These are phyloP conservation scores for Scorias spongiosa DNA, from an alignment of 2,329 filamentous ascomycete species.

Conservation along the genomic window DNA sequence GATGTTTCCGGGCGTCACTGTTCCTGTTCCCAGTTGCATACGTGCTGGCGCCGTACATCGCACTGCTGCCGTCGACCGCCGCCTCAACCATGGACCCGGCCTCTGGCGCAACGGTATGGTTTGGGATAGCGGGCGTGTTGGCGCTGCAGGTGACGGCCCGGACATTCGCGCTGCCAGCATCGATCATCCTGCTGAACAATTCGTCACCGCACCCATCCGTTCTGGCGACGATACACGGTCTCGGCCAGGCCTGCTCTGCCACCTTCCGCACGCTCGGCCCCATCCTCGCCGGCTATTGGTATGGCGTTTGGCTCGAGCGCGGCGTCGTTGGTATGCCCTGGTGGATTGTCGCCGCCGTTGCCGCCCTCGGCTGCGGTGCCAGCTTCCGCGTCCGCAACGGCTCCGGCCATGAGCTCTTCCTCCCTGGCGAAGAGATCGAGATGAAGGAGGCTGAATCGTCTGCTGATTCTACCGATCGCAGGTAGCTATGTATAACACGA, in stretches of 20 bases:
- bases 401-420: slow-evolving; percentile 43
- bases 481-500: slow-evolving; percentile 5
- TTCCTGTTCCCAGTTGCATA: slow-evolving; percentile 59
- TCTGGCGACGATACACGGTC: slow-evolving; percentile 43
- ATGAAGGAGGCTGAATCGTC: slow-evolving; percentile 12
- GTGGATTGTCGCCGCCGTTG: slow-evolving; percentile 41
- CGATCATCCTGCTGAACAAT: slow-evolving; percentile 44
- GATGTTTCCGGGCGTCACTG: slow-evolving; percentile 52
- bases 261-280: slow-evolving; percentile 42
- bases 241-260: slow-evolving; percentile 41
- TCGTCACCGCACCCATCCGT: slow-evolving; percentile 40
- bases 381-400: slow-evolving; percentile 51
- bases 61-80: slow-evolving; percentile 44
- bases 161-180: slow-evolving; percentile 48
- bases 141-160: slow-evolving; percentile 56
- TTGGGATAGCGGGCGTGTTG: slow-evolving; percentile 47
- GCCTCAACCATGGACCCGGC: slow-evolving; percentile 33
- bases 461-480: slow-evolving; percentile 16
- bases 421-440: slow-evolving; percentile 32
- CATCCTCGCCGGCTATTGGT: slow-evolving; percentile 37
- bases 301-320: slow-evolving; percentile 36
- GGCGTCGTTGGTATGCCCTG: slow-evolving; percentile 42
- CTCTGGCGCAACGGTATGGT: slow-evolving; percentile 46
- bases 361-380: slow-evolving; percentile 41
- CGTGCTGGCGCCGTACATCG: slow-evolving; percentile 52